phyloP scores from a whole-genome alignment of 495 filamentous ascomycete species.

The Pyrenopolyporus hunteri region DNA sequence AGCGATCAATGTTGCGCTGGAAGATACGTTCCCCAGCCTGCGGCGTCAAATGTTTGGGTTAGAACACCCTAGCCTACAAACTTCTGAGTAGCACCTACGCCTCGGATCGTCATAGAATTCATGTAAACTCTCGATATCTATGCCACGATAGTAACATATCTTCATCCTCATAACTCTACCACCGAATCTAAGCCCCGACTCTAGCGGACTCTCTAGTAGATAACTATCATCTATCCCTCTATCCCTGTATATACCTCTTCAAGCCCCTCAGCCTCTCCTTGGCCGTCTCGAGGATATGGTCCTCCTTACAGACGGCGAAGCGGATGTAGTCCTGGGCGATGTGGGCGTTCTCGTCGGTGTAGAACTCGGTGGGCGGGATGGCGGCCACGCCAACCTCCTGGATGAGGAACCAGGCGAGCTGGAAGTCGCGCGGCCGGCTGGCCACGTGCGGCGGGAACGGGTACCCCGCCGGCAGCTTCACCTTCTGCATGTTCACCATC shows the following conservation, averaged over 20 bases:
- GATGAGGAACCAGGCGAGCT: slow-evolving; percentile 94
- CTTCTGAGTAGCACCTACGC: too few species aligned
- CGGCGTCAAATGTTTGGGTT: too few species aligned
- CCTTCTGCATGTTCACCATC: slow-evolving; percentile 85
- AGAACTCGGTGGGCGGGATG: slow-evolving; percentile 97
- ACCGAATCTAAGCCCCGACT: background rate
- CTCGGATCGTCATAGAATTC: too few species aligned
- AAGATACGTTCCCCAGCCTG: too few species aligned
- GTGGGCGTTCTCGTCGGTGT: slow-evolving; percentile 79
- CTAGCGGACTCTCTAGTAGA: background rate
- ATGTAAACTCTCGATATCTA: background rate
- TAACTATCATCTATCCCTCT: background rate
- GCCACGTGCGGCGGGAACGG: slow-evolving; percentile 88
- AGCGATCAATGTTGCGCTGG: too few species aligned
- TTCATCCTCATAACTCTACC: slow-evolving; percentile 8
- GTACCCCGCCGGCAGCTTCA: slow-evolving; percentile 80
- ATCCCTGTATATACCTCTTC: slow-evolving; percentile 72
- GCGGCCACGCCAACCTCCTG: slow-evolving; percentile 94
- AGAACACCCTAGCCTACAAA: too few species aligned
- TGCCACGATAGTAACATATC: background rate
- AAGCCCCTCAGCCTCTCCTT: slow-evolving; percentile 87
- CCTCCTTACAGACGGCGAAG: slow-evolving; percentile 97
- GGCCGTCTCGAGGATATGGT: slow-evolving; percentile 84
- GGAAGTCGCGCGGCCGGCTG: slow-evolving; percentile 85
- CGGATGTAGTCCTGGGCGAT: slow-evolving; percentile 91